These are phyloP conservation scores for Apiospora koreana DNA, from an alignment of 2,329 filamentous ascomycete genomes.

Conservation along the genomic window DNA sequence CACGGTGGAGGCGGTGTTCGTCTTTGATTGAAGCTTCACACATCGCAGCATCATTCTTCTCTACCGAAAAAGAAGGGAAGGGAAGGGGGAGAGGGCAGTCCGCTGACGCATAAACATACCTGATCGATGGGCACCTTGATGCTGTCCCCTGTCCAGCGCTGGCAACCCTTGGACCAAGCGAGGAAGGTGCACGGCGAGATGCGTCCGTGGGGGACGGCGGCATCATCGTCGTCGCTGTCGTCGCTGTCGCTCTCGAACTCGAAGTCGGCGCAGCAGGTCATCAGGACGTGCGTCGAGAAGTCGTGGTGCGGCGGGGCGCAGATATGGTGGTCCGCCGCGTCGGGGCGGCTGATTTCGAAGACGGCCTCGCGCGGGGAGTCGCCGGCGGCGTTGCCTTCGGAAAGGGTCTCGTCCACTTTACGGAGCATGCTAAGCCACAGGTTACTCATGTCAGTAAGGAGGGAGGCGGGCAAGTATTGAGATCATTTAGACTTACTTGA, in stretches of 20 bases:
- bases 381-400: slow-evolving; percentile 17
- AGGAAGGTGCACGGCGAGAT: slow-evolving; percentile 46
- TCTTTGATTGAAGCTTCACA: not conserved
- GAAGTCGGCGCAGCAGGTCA: slow-evolving; percentile 16
- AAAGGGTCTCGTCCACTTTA: slow-evolving; percentile 22
- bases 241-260: slow-evolving; percentile 15
- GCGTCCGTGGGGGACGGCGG: slow-evolving; percentile 34
- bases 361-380: slow-evolving; percentile 23
- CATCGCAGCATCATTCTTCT: not conserved
- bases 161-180: slow-evolving; percentile 36
- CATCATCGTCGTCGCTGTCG: slow-evolving; percentile 36
- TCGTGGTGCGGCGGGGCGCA: slow-evolving; percentile 22
- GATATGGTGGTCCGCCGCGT: slow-evolving; percentile 22
- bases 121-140: slow-evolving; percentile 35
- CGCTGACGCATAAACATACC: slow-evolving; percentile 16
- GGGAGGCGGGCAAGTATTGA: not conserved
- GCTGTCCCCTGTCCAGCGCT: slow-evolving; percentile 25
- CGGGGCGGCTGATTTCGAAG: slow-evolving; percentile 26
- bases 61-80: not conserved
- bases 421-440: slow-evolving; percentile 21
- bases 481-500: slow-evolving; percentile 19
- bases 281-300: slow-evolving; percentile 17
- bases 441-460: not conserved
- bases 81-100: not conserved
- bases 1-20: not conserved